Evolutionary conservation across 2,329 filamentous ascomycete genomes (phyloP), one percentile per base, ranked within the genome.

Genomic region (Sporothrix variecibatus): DNA sequence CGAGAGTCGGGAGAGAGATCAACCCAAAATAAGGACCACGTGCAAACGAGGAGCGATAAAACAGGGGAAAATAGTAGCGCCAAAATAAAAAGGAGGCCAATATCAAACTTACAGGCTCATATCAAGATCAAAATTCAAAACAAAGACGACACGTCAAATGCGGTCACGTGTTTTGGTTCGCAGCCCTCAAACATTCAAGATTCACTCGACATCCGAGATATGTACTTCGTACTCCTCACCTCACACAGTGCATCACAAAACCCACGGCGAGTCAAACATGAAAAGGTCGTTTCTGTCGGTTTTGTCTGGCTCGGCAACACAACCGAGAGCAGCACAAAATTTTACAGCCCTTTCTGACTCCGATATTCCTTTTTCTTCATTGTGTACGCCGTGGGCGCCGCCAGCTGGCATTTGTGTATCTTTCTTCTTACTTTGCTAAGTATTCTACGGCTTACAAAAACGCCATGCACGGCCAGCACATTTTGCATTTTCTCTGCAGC

Each of bases 391-490:
- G 43, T 49, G 43, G 11, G 12, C 43, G 15, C 43, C 43, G 15
- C 43, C 43, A 49, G 43, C 43, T 43, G 40, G 40, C 40, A 2
- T 49, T 11, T 49, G 43, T 20, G 51, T 53, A 53, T 15, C 43
- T 49, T 20, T 49, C 43, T 49, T 20, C 11, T 49, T 34, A 34
- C 34, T 49, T 20, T 43, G 12, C 6, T 12, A 11, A 43, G 9
- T 15, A 49, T 49, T 15, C 11, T 49, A 20, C 43, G 43, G 43
- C 43, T 56, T 56, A 56, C 49, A 53, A 53, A 49, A 23, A 56
- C 51, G 51, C 51, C 51, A 56, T 64, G 60, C 60, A 64, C 34
- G 34, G 34, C 60, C 60, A 64, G 60, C 60, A 23, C 60, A 64
- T 64, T 26, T 60, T 15, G 12, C 26, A 31, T 17, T 1, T 34